phyloP scores from a whole-genome alignment of 108 stramenopile species.

The Skeletonema menzelii region DNA sequence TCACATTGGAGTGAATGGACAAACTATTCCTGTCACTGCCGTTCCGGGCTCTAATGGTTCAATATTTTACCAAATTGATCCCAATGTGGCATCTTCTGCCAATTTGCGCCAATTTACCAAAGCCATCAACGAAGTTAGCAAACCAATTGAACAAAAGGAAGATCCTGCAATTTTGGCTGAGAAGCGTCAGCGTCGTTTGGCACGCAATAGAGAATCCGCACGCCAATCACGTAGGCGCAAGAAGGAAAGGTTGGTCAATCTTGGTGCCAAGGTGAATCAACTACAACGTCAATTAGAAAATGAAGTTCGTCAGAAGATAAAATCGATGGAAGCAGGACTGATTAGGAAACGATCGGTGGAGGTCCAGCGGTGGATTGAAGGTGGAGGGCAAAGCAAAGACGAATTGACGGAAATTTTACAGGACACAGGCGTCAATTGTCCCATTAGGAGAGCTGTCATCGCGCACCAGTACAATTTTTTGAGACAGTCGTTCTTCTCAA shows the following conservation, averaged over 20 bases:
- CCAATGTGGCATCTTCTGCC: conserved; percentile 29
- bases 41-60: conserved; percentile 26
- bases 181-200: conserved; percentile 77
- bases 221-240: conserved; percentile 77
- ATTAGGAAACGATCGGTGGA: conserved; percentile 17
- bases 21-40: conserved; percentile 45
- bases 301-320: conserved; percentile 56
- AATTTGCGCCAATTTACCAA: conserved; percentile 38
- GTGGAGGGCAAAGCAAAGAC: conserved; percentile 7
- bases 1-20: conserved; percentile 32
- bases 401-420: conserved; percentile 10
- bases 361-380: conserved; percentile 29
- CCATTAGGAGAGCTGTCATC: conserved; percentile 54
- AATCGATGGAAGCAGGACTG: conserved; percentile 51
- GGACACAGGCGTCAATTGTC: conserved; percentile 41
- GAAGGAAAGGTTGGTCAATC: conserved; percentile 68
- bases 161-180: conserved; percentile 55
- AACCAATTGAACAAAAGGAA: conserved; percentile 41
- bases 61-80: conserved; percentile 40
- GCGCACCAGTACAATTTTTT: conserved; percentile 74
- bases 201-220: conserved; percentile 87
- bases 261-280: conserved; percentile 63
- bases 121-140: conserved; percentile 43
- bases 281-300: conserved; percentile 71
- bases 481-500: conserved; percentile 59